Base-by-base conservation (phyloP, 768 basidiomycete species). In the Multifurca ochricompacta region DNA sequence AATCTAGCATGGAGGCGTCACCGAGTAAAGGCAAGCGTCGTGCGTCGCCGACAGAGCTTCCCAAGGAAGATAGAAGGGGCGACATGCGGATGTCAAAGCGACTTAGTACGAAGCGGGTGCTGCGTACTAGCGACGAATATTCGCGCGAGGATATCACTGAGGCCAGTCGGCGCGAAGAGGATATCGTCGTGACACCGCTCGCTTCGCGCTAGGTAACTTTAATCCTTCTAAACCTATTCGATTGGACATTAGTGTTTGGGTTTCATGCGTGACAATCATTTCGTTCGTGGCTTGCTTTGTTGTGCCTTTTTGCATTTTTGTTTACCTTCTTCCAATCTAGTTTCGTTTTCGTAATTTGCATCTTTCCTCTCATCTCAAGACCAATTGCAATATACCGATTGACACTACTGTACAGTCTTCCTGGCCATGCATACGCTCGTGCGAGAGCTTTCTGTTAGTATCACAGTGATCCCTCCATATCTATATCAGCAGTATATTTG, bases 1-100 rank as follows among this genome's bases (percentile, higher is more conserved):
- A 51, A 59, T 46, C 35, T 19, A 27, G 56, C 32, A 40, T 41
- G 42, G 35, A 32, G 44, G 16, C 42, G 19, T 41, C 48, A 8
- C 52, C 71, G 71, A 30, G 69, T 72, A 3, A 75, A 72, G 44
- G 77, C 78, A 88, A 88, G 67, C 77, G 87, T 19, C 77, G 77
- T 2, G 80, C 82, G 30, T 87, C 85, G 60, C 85, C 87, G 36
- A 84, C 83, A 10, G 85, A 87, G 68, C 68, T 85, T 49, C 67
- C 71, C 51, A 82, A 77, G 65, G 79, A 85, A 68, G 79, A 79
- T 51, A 77, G 71, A 61, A 73, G 71, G 37, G 84, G 83, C 3
- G 78, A 77, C 31, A 66, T 75, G 48, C 70, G 76, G 50, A 70
- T 79, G 52, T 75, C 78, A 27, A 88, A 87, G 67, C 76, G 84